Percentiles rank a stretch among this genome's conserved stretches.
phyloP scores from a whole-genome alignment of 345 rosid genomes.

The Lepidium didymum region DNA sequence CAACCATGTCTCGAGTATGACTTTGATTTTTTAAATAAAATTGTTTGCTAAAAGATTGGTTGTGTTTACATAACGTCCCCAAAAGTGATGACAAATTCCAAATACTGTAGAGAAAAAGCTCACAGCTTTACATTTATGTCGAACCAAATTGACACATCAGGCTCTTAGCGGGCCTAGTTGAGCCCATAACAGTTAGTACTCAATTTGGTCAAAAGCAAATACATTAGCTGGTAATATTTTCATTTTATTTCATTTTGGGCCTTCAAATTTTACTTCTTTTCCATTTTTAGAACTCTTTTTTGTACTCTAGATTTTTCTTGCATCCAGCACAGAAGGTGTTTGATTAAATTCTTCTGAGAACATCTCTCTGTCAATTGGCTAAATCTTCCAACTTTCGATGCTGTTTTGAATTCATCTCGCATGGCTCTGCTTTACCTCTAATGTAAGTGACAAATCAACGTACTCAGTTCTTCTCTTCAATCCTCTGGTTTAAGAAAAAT shows the following conservation, averaged over 20 bases:
- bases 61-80: too few relatives aligned
- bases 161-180: background rate
- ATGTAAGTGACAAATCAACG: background rate
- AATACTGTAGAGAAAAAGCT: too few relatives aligned
- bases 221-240: background rate
- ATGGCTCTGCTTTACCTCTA: background rate
- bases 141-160: background rate
- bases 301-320: background rate
- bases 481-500: background rate
- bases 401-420: background rate
- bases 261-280: background rate
- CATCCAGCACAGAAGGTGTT: slow-evolving; percentile 11
- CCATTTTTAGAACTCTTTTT: background rate
- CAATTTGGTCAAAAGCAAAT: background rate
- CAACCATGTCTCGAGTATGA: background rate
- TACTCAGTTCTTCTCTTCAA: background rate
- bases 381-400: background rate
- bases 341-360: slow-evolving; percentile 12
- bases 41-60: too few relatives aligned
- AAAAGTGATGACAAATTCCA: too few relatives aligned
- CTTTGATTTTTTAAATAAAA: background rate
- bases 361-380: background rate
- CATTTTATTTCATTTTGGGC: background rate
- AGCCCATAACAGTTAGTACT: background rate
- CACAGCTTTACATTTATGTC: background rate